Evolutionary conservation across 768 basidiomycete species (phyloP), one percentile per base, ranked within the genome.

Genomic region (Leccinellum albellum): DNA sequence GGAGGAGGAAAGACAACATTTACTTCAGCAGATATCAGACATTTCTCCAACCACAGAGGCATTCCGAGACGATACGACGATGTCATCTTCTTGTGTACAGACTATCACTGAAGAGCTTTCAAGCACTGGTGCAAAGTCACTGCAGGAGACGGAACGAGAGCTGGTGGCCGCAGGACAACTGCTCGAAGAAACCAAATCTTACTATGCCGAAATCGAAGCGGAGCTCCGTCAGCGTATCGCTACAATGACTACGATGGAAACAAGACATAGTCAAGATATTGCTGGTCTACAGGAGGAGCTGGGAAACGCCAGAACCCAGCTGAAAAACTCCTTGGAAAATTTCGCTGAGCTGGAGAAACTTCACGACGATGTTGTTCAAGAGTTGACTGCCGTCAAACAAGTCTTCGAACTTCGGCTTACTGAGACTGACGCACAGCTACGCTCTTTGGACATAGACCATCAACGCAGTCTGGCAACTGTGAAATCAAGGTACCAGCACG

Each of bases 91-190:
- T 20, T 31, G 37, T 28, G 20, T 40, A 28, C 52, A 53, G 20
- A 50, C 32, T 4, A 37, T 12, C 31, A 32, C 28, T 29, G 56
- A 61, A 42, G 60, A 56, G 24, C 26, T 21, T 20, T 49, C 46
- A 5, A 28, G 15, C 28, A 37, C 47, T 12, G 15, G 21, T 32
- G 2, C 33, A 20, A 61, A 64, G 17, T 77, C 67, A 37, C 69
- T 82, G n/a, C 64, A 68, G 9, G 67, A 74, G 29, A 71, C 66
- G 29, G 67, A 67, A 40, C 66, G 64, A 46, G 68, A 76, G 20
- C 58, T 82, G 29, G 68, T 72, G 37, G 67, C 74, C 32, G 66
- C 77, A 12, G 73, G 69, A 56, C 67, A 66, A 14, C 65, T 67
- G 8, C 67, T 75, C 42, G 64, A 70, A 31, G 73, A 74, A 9